phyloP scores from a whole-genome alignment of 148 eudicot genomes.

The Vaccinium myrtillus region DNA sequence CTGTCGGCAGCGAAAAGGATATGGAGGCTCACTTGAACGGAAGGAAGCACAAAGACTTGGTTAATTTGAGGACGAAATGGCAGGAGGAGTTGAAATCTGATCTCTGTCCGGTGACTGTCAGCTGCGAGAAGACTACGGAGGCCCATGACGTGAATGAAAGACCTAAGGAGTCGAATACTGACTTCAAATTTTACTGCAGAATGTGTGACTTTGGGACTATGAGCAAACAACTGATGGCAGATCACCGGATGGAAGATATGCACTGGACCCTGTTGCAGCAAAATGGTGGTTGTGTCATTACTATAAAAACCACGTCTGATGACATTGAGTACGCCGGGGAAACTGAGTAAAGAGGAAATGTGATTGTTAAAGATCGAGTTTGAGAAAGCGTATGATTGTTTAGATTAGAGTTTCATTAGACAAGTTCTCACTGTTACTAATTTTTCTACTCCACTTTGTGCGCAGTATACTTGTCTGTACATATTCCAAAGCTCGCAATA shows the following conservation, averaged over 20 bases:
- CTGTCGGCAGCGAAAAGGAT: neutral
- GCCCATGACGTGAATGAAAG: neutral
- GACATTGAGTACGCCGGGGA: neutral
- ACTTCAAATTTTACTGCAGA: neutral
- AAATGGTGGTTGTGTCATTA: neutral
- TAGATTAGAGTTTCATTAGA: no score
- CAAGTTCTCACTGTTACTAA: no score
- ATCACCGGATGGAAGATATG: neutral
- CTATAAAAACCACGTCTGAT: neutral
- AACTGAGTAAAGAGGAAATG: neutral
- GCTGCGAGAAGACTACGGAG: neutral
- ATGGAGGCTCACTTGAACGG: neutral
- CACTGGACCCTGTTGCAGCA: neutral
- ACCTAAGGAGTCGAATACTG: neutral
- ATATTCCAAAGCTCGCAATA: no score
- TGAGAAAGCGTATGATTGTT: no score
- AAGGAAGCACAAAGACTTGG: neutral
- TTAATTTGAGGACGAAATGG: no score
- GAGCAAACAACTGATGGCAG: neutral
- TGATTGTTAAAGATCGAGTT: no score
- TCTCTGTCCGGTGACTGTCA: neutral
- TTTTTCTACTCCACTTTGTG: no score
- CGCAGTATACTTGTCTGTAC: no score
- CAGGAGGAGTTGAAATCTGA: neutral
- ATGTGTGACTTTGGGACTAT: neutral